These are phyloP conservation scores for Bidens hawaiensis DNA, from an alignment of 140 eudicot genomes.

Conservation along the genomic window DNA sequence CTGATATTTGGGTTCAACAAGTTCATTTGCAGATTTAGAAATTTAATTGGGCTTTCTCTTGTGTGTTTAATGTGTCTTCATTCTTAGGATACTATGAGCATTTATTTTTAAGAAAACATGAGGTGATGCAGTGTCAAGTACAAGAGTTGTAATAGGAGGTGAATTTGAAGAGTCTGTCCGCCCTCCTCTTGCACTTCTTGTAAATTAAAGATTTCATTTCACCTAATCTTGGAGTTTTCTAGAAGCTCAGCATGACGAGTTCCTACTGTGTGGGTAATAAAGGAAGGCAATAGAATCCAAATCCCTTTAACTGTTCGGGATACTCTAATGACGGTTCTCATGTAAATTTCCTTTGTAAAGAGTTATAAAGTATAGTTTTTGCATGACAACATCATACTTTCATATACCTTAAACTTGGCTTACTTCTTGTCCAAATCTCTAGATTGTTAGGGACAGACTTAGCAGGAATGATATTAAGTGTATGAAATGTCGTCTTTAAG, in stretches of 20 bases:
- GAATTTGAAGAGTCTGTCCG: background rate
- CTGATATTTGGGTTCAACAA: background rate
- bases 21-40: background rate
- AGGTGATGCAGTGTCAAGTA: background rate
- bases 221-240: background rate
- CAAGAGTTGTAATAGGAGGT: background rate
- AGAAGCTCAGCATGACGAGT: background rate
- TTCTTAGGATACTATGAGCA: background rate
- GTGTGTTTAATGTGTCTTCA: background rate
- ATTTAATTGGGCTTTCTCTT: background rate
- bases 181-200: background rate
- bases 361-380: background rate
- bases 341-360: background rate
- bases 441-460: background rate
- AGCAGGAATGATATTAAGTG: background rate
- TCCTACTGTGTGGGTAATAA: background rate
- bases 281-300: background rate
- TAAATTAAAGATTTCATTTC: background rate
- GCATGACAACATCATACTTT: background rate
- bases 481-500: too few relatives aligned
- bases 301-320: background rate
- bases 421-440: background rate
- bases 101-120: background rate
- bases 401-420: background rate
- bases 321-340: background rate